These are phyloP conservation scores for Solanum hybrid DNA, from an alignment of 305 asterid species.

Conservation along the genomic window DNA sequence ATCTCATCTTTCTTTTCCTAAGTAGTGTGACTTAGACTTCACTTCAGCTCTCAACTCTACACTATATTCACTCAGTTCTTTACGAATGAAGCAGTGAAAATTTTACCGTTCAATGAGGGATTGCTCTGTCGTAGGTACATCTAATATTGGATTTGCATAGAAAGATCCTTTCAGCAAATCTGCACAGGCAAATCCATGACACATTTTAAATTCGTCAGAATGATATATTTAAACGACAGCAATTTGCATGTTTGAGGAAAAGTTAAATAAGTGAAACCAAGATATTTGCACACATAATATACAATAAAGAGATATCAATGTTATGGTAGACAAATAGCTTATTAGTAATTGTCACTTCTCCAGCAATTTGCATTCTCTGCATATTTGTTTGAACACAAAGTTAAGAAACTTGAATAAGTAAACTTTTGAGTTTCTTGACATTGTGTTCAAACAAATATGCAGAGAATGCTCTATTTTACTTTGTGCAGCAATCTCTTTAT, in stretches of 20 bases:
- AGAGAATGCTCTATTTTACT: background rate
- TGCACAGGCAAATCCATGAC: slow-evolving; percentile 22
- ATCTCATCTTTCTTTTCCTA: background rate
- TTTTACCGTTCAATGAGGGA: slow-evolving; percentile 58
- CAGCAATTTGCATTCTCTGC: no score
- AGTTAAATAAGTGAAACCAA: background rate
- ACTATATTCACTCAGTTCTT: background rate
- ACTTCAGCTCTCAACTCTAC: background rate
- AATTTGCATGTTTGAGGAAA: background rate
- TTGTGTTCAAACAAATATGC: background rate
- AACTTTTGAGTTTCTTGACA: background rate
- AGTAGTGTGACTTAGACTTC: background rate
- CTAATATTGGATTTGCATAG: slow-evolving; percentile 79
- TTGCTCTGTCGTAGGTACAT: slow-evolving; percentile 51
- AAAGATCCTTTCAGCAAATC: slow-evolving; percentile 85
- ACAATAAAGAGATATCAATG: background rate
- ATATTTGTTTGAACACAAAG: no score
- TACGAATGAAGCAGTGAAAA: background rate
- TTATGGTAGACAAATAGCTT: background rate
- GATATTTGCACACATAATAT: background rate
- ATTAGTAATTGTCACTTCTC: background rate
- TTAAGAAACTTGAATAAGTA: background rate
- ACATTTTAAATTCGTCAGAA: background rate
- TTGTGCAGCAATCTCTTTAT: background rate
- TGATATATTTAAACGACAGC: background rate